phyloP scores from a whole-genome alignment of 441 rosid species.

The Brassica hybrid region DNA sequence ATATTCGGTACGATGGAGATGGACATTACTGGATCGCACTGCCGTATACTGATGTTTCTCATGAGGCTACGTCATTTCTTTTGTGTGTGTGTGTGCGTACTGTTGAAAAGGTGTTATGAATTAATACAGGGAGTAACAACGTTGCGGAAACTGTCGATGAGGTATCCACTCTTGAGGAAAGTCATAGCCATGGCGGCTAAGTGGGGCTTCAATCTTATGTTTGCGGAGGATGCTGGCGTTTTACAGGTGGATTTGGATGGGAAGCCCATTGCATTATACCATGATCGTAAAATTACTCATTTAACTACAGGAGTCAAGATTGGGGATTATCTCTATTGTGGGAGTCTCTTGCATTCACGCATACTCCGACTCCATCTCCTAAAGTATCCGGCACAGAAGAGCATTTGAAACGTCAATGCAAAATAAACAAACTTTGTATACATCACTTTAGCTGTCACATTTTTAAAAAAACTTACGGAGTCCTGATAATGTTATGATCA shows the following conservation, averaged over 20 bases:
- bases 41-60: conserved; percentile 8
- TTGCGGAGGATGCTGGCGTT: conserved; percentile 50
- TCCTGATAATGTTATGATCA: background rate
- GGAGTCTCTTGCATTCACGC: conserved; percentile 46
- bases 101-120: background rate
- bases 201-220: background rate
- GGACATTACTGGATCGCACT: conserved; percentile 77
- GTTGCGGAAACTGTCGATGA: conserved; percentile 37
- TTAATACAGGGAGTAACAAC: conserved; percentile 49
- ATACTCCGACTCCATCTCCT: conserved; percentile 56
- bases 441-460: background rate
- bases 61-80: background rate
- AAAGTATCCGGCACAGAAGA: conserved; percentile 46
- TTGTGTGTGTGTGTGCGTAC: background rate
- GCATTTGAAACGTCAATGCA: conserved; percentile 8
- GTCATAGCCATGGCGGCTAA: conserved; percentile 43
- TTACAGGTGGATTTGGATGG: conserved; percentile 68
- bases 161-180: conserved; percentile 59
- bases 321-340: conserved; percentile 60
- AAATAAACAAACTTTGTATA: background rate
- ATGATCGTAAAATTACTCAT: conserved; percentile 45
- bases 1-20: conserved; percentile 66
- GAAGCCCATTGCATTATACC: conserved; percentile 59
- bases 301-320: conserved; percentile 47
- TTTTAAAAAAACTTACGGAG: background rate